phyloP scores from a whole-genome alignment of 768 basidiomycete genomes.

The Tricholoma matsutake region DNA sequence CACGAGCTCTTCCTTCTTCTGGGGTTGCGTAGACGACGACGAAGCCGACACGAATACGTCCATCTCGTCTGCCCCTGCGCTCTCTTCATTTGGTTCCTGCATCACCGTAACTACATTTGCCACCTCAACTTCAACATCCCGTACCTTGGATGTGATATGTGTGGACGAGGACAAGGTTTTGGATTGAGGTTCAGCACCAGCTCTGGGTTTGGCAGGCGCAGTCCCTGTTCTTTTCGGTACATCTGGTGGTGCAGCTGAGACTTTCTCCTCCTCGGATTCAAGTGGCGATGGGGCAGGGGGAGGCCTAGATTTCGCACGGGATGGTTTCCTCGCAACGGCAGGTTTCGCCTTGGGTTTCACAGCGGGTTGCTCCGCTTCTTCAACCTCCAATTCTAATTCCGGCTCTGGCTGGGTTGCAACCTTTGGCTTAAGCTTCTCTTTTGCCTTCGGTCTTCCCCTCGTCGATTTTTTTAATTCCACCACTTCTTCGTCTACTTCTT shows the following conservation, averaged over 20 bases:
- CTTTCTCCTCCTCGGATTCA: constrained; percentile 16
- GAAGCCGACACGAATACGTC: background rate
- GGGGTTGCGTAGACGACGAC: background rate
- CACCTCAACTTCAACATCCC: constrained; percentile 4
- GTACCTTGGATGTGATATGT: constrained; percentile 11
- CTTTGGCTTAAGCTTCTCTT: background rate
- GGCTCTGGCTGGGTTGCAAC: background rate
- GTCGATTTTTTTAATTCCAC: constrained; percentile 12
- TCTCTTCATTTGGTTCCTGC: background rate
- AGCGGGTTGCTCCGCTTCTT: constrained; percentile 8
- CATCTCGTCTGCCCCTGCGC: constrained; percentile 2
- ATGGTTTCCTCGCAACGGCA: constrained; percentile 10
- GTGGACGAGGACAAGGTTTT: background rate
- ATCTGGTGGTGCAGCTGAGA: constrained; percentile 9
- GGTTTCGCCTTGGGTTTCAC: constrained; percentile 11
- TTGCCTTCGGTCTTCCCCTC: constrained; percentile 7
- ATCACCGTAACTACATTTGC: constrained; percentile 5
- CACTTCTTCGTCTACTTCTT: constrained; percentile 7
- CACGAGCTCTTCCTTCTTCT: background rate
- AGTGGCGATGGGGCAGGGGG: constrained; percentile 1
- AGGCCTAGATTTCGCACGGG: constrained; percentile 22
- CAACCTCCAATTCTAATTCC: constrained; percentile 7
- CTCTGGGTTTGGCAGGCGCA: background rate
- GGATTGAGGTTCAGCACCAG: constrained; percentile 1
- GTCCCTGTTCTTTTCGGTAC: constrained; percentile 1